phyloP scores from a whole-genome alignment of 257 asterid genomes.

The Buddleja alternifolia region DNA sequence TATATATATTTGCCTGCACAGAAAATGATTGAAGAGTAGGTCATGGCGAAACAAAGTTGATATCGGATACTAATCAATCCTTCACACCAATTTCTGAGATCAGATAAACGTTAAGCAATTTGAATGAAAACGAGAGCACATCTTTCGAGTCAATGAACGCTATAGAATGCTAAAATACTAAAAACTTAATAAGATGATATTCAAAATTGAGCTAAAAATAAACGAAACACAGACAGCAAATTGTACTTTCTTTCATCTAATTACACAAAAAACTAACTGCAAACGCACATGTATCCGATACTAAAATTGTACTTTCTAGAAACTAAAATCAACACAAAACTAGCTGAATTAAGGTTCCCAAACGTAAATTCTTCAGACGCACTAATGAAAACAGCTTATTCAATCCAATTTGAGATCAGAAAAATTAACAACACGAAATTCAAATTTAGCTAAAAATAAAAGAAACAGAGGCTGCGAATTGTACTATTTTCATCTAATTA shows the following conservation, averaged over 20 bases:
- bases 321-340: too few species aligned
- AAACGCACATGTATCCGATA: too few species aligned
- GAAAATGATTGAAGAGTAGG: slow-evolving; percentile 16
- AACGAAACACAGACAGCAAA: too few species aligned
- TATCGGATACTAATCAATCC: slow-evolving; percentile 10
- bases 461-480: background rate
- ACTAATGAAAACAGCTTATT: slow-evolving; percentile 3
- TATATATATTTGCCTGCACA: slow-evolving; percentile 70
- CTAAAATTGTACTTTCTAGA: too few species aligned
- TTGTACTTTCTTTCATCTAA: too few species aligned
- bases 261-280: too few species aligned
- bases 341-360: too few species aligned
- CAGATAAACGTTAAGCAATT: background rate
- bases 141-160: slow-evolving; percentile 10
- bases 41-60: background rate
- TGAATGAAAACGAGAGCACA: background rate
- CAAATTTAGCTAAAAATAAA: slow-evolving; percentile 1
- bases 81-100: background rate
- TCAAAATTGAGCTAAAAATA: too few species aligned
- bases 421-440: background rate
- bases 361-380: too few species aligned
- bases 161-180: slow-evolving; percentile 1
- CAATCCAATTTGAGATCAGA: slow-evolving; percentile 3
- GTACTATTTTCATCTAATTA: background rate
- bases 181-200: too few species aligned